Evolutionary conservation across 2,329 filamentous ascomycete species (phyloP), one percentile per base, ranked within the genome.

Genomic region (Pseudocercospora cruenta): DNA sequence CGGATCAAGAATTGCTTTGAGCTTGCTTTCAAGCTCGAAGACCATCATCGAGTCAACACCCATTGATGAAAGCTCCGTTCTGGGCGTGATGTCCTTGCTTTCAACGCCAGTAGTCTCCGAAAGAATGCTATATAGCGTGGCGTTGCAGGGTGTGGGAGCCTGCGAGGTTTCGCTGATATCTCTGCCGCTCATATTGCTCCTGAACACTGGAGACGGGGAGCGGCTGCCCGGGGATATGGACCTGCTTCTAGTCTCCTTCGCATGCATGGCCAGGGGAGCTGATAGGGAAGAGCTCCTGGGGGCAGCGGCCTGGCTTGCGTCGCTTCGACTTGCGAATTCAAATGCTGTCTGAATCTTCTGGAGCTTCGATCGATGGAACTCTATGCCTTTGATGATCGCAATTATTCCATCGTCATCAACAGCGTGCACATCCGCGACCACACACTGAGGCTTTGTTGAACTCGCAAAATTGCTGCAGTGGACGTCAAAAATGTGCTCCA

Each of bases 21-120:
- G 51, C 39, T 68, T 66, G 26, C 51, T 43, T 21, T 66, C 60
- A 26, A 68, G 60, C 55, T 68, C 67, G 45, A 68, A 65, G 43
- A 68, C 66, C 67, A 68, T 68, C 57, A 68, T 61, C 12, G 67
- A 68, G 39, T 68, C 67, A n/a, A 68, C 58, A 14, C 67, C 67
- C 43, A 68, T 63, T 26, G 60, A 62, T 26, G 62, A 57, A 2
- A 68, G 58, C 6, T 60, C 61, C 14, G 67, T 68, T 39, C 64
- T 31, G 2, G 64, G 26, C 12, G 64, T 63, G 28, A 68, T 54
- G 19, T 61, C 55, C 21, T 61, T 45, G 19, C 58, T 24, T n/a
- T 67, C 62, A 8, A 67, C 64, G 10, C 60, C 67, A 21, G 67
- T 66, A 2, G 64, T 57, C 14, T 66, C 64, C 2, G 64, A 58